Base-by-base conservation (phyloP, 371 early-diverging fungal genomes). In the Funneliformis caledonium region DNA sequence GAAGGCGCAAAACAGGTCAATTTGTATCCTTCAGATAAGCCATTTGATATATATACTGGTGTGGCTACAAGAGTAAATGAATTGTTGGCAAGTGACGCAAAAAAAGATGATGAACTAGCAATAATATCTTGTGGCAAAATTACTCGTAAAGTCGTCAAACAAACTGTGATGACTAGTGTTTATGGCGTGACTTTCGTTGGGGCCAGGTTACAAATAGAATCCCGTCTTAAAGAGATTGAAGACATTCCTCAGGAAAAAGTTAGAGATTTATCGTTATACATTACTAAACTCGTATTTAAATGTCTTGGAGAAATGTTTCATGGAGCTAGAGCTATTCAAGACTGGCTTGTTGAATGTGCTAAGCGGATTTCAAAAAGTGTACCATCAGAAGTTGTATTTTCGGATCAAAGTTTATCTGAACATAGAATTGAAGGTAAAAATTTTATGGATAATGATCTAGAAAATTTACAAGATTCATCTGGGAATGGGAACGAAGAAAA, bases 111-210 rank as follows among this genome's bases (percentile, higher is more conserved):
- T 42, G 85, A 86, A 60, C 61, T 82, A 45, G 96, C 96, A 2
- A 26, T 84, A 81, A 78, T 90, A 4, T 85, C 95, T 33, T 70
- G 85, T 22, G 93, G 92, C 81, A 92, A 90, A 83, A 87, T 99
- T 61, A 94, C 91, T 59, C 94, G 99, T 79, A 97, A 98, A 87
- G 91, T 98, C 12, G 97, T 99, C 80, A 99, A 99, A 88, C 98
- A 99, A 83, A 97, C 99, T 0, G 99, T 99, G 73, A 99, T 99
- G 99, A 99, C 99, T 52, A 97, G 96, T 84, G 97, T 98, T 11
- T 99, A 99, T 73, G 99, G 99, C 76, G 99, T 99, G 52, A 98
- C 99, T 4, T 94, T 96, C 81, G 87, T 97, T 47, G 99, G 99
- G 60, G 99, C 99, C 12, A 89, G 94, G 64, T 89, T 89, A 14